These are phyloP conservation scores for Penicillium lividum DNA, from an alignment of 495 filamentous ascomycete species.

Conservation along the genomic window DNA sequence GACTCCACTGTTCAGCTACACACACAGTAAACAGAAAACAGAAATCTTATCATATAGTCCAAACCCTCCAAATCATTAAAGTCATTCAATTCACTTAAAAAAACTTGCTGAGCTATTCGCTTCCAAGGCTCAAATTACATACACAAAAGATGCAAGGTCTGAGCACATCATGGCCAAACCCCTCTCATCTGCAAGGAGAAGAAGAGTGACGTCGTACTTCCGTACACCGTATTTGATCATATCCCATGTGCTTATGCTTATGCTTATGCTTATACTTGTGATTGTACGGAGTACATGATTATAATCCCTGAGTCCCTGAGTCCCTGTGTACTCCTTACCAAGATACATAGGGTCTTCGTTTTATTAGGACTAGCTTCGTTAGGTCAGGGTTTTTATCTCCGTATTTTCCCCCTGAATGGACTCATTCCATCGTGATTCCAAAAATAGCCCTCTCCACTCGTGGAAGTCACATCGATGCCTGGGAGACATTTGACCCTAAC, in stretches of 20 bases:
- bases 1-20: constrained; percentile 22
- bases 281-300: no score
- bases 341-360: neutral
- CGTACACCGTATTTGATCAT: constrained; percentile 2
- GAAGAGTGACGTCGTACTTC: constrained; percentile 16
- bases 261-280: no score
- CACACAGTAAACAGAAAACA: neutral
- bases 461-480: constrained; percentile 5
- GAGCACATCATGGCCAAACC: neutral
- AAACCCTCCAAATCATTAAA: no score
- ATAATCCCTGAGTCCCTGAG: no score
- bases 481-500: neutral
- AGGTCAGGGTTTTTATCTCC: neutral
- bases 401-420: neutral
- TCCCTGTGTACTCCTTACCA: no score
- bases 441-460: constrained; percentile 16
- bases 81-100: no score
- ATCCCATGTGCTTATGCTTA: no score
- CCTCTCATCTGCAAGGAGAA: constrained; percentile 18
- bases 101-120: no score
- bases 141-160: neutral
- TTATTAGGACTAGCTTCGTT: neutral
- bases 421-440: constrained; percentile 5
- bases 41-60: no score
- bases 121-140: neutral